Conservation (phyloP, 208 protist genomes). For the Leptomonas seymouri region DNA sequence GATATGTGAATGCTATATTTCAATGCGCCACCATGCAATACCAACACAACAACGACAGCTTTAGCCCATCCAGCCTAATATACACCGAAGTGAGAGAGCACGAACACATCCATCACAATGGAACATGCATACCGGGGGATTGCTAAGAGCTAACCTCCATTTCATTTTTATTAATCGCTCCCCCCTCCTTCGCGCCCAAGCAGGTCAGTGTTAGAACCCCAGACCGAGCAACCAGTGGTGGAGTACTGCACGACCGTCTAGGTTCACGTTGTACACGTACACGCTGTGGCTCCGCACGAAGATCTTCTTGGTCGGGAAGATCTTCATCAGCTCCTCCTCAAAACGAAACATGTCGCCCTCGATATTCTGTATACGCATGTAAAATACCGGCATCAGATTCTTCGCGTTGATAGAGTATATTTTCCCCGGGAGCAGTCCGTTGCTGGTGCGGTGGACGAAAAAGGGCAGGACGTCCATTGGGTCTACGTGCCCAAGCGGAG, state of each 20-base stretch:
- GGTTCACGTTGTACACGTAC: slow-evolving; percentile 82
- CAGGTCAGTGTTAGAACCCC: slow-evolving; percentile 61
- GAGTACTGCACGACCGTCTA: slow-evolving; percentile 73
- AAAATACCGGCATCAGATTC: slow-evolving; percentile 80
- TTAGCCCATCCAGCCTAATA: too few relatives aligned
- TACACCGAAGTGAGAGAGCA: too few relatives aligned
- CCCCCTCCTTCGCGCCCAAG: too few relatives aligned
- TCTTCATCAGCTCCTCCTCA: slow-evolving; percentile 91
- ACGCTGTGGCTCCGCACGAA: slow-evolving; percentile 73
- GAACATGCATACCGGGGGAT: too few relatives aligned
- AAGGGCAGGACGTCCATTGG: slow-evolving; percentile 80
- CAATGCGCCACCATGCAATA: too few relatives aligned
- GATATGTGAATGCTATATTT: too few relatives aligned
- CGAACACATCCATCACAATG: too few relatives aligned
- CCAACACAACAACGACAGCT: too few relatives aligned
- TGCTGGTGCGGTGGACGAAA: slow-evolving; percentile 82
- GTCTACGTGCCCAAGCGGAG: slow-evolving; percentile 81
- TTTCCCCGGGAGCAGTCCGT: slow-evolving; percentile 74
- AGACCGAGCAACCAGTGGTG: slow-evolving; percentile 89
- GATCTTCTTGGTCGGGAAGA: slow-evolving; percentile 91
- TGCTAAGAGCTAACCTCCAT: too few relatives aligned
- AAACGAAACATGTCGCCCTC: slow-evolving; percentile 85
- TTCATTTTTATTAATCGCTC: too few relatives aligned
- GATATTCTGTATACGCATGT: slow-evolving; percentile 63
- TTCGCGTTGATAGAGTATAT: slow-evolving; percentile 73